phyloP scores from a whole-genome alignment of 345 rosid species.

The Camelina sativa region DNA sequence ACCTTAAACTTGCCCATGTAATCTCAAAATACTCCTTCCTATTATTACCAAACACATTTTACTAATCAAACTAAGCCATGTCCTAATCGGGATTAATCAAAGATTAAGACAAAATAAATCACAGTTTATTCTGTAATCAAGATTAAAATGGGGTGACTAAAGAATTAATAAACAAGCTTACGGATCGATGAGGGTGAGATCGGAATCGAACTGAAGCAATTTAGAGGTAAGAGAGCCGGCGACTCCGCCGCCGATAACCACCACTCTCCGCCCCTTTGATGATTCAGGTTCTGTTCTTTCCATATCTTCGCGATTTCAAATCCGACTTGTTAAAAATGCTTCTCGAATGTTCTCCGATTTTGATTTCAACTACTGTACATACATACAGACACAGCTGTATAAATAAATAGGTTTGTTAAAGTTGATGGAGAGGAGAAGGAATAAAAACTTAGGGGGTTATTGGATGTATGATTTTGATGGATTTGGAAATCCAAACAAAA shows the following conservation, averaged over 20 bases:
- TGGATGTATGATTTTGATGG: too few relatives aligned
- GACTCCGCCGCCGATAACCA: constrained; percentile 69
- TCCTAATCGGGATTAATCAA: not conserved
- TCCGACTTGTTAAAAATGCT: not conserved
- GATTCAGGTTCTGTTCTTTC: constrained; percentile 9
- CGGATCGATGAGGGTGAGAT: constrained; percentile 74
- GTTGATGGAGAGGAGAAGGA: not conserved
- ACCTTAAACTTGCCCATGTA: constrained; percentile 71
- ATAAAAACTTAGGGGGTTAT: constrained; percentile 11
- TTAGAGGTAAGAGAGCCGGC: constrained; percentile 64
- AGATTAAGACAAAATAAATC: not conserved
- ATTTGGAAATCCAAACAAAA: too few relatives aligned
- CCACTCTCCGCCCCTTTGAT: constrained; percentile 47
- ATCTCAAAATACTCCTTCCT: constrained; percentile 83
- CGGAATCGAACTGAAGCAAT: constrained; percentile 59
- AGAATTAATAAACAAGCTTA: constrained; percentile 32
- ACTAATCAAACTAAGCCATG: not conserved
- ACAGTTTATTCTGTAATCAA: not conserved
- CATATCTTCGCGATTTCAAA: constrained; percentile 20
- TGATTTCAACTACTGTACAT: not conserved
- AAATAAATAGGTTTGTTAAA: not conserved
- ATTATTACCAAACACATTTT: not conserved
- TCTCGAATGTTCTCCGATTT: not conserved
- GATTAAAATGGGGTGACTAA: not conserved
- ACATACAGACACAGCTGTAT: too few relatives aligned